These are phyloP conservation scores for Coemansia nantahalensis DNA, from an alignment of 192 early-diverging fungal genomes.

Conservation along the genomic window DNA sequence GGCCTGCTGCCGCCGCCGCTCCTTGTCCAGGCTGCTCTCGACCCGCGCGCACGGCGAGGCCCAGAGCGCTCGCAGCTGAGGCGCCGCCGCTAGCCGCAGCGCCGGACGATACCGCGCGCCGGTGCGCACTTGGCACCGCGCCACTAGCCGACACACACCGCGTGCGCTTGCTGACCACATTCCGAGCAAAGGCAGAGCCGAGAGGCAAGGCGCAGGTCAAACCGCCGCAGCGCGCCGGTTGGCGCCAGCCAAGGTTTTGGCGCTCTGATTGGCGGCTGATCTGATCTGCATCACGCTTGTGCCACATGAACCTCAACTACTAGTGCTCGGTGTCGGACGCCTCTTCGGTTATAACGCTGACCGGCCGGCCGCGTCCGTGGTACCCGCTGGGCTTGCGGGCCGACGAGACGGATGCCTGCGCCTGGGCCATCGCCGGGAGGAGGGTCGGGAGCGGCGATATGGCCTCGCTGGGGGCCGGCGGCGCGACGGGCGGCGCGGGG, in stretches of 20 bases:
- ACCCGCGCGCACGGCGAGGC: neutral
- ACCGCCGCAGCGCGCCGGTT: too few relatives aligned
- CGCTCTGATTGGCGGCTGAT: too few relatives aligned
- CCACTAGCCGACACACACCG: neutral
- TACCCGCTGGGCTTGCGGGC: conserved; percentile 11
- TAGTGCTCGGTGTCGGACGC: conserved; percentile 26
- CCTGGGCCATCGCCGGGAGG: too few relatives aligned
- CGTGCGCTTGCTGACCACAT: neutral
- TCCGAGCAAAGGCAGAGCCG: neutral
- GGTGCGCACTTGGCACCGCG: neutral
- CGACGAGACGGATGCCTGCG: neutral
- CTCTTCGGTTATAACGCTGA: conserved; percentile 45
- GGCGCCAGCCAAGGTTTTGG: too few relatives aligned
- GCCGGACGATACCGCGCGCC: neutral
- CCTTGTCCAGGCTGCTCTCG: conserved; percentile 18
- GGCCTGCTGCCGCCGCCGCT: conserved; percentile 30
- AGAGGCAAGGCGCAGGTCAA: too few relatives aligned
- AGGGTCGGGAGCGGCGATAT: too few relatives aligned
- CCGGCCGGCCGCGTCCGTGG: conserved; percentile 21
- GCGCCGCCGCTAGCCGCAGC: neutral
- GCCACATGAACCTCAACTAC: too few relatives aligned
- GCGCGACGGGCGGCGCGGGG: neutral
- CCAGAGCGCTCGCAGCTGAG: neutral
- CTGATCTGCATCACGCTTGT: too few relatives aligned
- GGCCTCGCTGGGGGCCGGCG: too few relatives aligned